Base-by-base conservation (phyloP, 768 basidiomycete species). In the Lentinula boryana region DNA sequence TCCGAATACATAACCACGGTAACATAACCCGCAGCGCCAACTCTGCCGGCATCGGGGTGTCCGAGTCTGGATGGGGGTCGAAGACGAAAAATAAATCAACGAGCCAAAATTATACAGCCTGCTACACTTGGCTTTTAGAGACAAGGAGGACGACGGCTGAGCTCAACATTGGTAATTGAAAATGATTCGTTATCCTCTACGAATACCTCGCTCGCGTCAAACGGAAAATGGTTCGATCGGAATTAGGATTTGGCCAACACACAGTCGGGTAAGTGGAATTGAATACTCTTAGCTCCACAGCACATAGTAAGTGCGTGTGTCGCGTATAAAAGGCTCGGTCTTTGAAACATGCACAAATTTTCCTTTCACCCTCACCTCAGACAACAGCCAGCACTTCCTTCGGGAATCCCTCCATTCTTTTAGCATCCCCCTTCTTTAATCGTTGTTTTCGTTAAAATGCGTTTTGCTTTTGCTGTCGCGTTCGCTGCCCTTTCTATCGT, bases 391-490 rank as follows among this genome's bases (percentile, higher is more conserved):
- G 50, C 33, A 10, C 18, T 32, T 52, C 50, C 33, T 32, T 38
- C 46, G 46, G 46, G 53, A 54, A 38, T 36, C 53, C 27, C 18
- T 54, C 53, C 53, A 54, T 38, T 54, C 53, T 54, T 54, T 54
- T 40, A 21, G 21, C 33, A 33, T 12, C 21, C 23, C 33, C 53
- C 33, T 36, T 54, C 53, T 18, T 54, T 54, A 15, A 35, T 16
- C 32, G 23, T 50, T 50, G 5, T 16, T 10, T 21, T 23, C 5
- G n/a, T 32, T 18, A 18, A 52, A 41, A 57, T 57, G 56, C 56
- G 56, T 57, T 57, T 57, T 18, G n/a, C 38, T 57, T 57, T 57
- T 18, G n/a, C 38, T 43, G 31, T 27, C 21, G 27, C 23, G 23
- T 2, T 43, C 23, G 16, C 44, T 18, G 33, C 38, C 21, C n/a